Base-by-base conservation (phyloP, 1,284 basidiomycete genomes). In the Singerocomus inundabilis region DNA sequence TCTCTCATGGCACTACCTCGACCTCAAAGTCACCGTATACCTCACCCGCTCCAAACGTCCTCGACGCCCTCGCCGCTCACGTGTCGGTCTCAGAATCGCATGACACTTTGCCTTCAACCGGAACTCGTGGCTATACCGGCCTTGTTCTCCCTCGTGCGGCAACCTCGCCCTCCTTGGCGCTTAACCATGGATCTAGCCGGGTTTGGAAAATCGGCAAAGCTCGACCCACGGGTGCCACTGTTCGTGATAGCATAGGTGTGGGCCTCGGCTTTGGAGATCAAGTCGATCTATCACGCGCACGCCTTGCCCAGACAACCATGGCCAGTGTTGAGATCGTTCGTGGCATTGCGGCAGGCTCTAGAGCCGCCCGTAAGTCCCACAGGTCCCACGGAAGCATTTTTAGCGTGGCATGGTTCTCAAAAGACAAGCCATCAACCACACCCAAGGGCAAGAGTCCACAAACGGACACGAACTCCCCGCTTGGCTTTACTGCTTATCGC, bases 271-370 rank as follows among this genome's bases (percentile, higher is more conserved):
- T 70, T 0, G 69, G 72, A 50, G 78, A 82, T 30, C 72, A 75
- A 51, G 70, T 91, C 16, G 88, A 93, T 68, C 72, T 91, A 37
- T 85, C 88, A 5, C 76, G 78, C 15, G 78, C 82, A 24, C 89
- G 91, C 5, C 72, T 90, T 13, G 90, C 90, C 2, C 86, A 91
- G 62, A 84, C 83, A 11, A 90, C 87, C 13, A 93, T 95, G 91
- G 85, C 86, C 9, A 90, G 82, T 37, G 81, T 93, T 49, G 88
- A 91, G 51, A 79, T 91, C 39, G 81, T 87, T n/a, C 74, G 76
- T 32, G 84, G 85, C 7, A 73, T 83, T 4, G 79, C 78, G n/a
- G 57, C 60, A 15, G 56, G 53, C 9, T 52, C 59, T 7, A 49
- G 49, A 21, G 15, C 49, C 21, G 32, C 35, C 34, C 58, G 54